Evolutionary conservation across 495 filamentous ascomycete genomes (phyloP).

Genomic region (Xylaria scruposa): DNA sequence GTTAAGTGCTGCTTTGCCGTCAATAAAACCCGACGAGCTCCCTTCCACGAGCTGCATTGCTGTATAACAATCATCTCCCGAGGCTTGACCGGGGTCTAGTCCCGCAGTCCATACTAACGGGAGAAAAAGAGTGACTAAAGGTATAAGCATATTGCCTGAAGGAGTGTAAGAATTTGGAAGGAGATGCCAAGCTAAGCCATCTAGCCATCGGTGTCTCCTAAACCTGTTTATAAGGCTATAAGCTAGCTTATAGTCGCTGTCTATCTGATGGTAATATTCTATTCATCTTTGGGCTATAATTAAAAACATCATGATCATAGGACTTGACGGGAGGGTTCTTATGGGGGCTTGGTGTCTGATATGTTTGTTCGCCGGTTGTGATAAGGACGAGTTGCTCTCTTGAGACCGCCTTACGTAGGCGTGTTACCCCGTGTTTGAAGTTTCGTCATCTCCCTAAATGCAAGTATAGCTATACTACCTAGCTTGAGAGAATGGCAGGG

Average conservation of each 20-base stretch:
- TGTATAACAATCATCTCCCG: neutral
- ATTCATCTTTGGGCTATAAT: neutral
- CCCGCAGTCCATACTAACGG: neutral
- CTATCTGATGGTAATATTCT: neutral
- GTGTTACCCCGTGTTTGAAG: neutral
- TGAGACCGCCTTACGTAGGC: neutral
- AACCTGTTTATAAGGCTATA: neutral
- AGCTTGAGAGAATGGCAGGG: neutral
- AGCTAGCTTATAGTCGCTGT: neutral
- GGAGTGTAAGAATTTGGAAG: neutral
- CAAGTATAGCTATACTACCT: neutral
- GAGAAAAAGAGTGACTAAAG: neutral
- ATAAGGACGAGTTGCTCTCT: neutral
- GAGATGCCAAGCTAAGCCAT: neutral
- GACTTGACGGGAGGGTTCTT: neutral
- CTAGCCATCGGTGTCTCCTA: neutral
- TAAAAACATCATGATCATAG: neutral
- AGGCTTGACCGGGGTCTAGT: neutral
- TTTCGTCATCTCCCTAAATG: neutral
- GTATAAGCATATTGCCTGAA: slow-evolving; percentile 2
- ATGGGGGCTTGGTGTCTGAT: neutral
- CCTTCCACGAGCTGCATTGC: slow-evolving; percentile 6
- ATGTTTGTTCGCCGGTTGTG: neutral
- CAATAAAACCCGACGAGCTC: slow-evolving; percentile 7
- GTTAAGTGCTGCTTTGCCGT: slow-evolving; percentile 8